Percentiles rank a stretch among this genome's conserved stretches.
These are phyloP conservation scores for Wolfiporia cocos DNA, from an alignment of 1,284 basidiomycete species.

Conservation along the genomic window DNA sequence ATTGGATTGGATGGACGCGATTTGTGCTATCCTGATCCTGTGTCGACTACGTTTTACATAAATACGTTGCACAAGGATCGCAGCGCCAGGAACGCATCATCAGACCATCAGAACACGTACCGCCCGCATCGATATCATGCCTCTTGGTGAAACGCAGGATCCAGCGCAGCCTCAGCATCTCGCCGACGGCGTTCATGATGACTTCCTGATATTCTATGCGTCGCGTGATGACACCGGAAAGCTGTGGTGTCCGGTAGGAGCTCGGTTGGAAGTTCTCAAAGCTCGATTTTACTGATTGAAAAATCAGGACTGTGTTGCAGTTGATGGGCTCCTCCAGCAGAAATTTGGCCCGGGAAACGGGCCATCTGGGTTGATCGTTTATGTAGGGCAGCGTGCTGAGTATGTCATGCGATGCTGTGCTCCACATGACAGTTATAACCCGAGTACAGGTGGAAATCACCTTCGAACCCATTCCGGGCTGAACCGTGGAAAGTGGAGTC, in stretches of 20 bases:
- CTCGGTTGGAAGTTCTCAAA: conserved; percentile 14
- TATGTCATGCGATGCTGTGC: conserved; percentile 45
- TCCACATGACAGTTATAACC: conserved; percentile 1
- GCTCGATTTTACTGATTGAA: neutral
- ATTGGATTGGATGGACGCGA: too few relatives aligned
- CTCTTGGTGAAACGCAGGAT: conserved; percentile 26
- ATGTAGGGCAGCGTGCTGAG: conserved; percentile 68
- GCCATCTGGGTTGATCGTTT: conserved; percentile 62
- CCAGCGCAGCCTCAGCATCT: conserved; percentile 29
- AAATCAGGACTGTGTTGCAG: conserved; percentile 73
- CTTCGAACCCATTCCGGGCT: conserved; percentile 56
- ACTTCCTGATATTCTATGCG: conserved; percentile 62
- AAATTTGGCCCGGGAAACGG: conserved; percentile 47
- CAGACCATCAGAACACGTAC: too few relatives aligned
- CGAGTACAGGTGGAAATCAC: conserved; percentile 56
- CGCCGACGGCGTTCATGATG: conserved; percentile 31
- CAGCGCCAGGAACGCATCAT: too few relatives aligned
- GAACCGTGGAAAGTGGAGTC: conserved; percentile 58
- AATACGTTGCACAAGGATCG: too few relatives aligned
- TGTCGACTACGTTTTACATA: too few relatives aligned
- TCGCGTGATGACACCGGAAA: conserved; percentile 41
- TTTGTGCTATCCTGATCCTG: too few relatives aligned
- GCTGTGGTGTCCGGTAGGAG: conserved; percentile 65
- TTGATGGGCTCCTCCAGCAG: conserved; percentile 55
- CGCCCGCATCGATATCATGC: too few relatives aligned